Conservation (phyloP, 805 yeast genomes). For the Jamesozyma gamospora region DNA sequence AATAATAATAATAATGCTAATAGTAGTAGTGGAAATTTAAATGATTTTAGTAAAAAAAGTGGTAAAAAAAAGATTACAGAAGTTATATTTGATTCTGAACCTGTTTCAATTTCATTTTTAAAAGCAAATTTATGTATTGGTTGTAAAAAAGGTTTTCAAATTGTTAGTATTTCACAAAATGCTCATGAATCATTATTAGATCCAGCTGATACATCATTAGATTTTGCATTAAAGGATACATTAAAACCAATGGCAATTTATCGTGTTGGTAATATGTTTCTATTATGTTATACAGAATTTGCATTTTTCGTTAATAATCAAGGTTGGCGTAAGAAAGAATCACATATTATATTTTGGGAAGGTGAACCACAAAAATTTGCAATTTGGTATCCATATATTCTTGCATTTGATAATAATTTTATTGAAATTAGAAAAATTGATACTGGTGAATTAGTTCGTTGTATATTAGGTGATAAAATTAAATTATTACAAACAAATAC, state of each 20-base stretch:
- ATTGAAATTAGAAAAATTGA: constrained; percentile 90
- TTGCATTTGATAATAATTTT: constrained; percentile 83
- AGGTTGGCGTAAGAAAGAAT: constrained; percentile 93
- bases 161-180: constrained; percentile 74
- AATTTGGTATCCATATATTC: constrained; percentile 83
- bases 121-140: constrained; percentile 88
- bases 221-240: constrained; percentile 65
- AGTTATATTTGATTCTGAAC: constrained; percentile 76
- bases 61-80: constrained; percentile 63
- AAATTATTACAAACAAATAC: constrained; percentile 81
- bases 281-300: constrained; percentile 83
- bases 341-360: constrained; percentile 95
- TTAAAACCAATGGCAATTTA: constrained; percentile 88
- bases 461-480: constrained; percentile 88
- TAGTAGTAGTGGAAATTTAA: background rate
- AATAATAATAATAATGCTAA: background rate
- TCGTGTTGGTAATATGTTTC: constrained; percentile 77
- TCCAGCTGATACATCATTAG: constrained; percentile 97
- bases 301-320: constrained; percentile 89
- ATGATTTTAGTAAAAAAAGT: constrained; percentile 47
- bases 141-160: constrained; percentile 93
- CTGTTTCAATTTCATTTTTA: constrained; percentile 82
- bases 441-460: constrained; percentile 72
- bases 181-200: constrained; percentile 84
- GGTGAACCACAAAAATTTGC: constrained; percentile 90